Evolutionary conservation across 331 rosid genomes (phyloP), one percentile per base, ranked within the genome.

Genomic region (Saraca asoca): DNA sequence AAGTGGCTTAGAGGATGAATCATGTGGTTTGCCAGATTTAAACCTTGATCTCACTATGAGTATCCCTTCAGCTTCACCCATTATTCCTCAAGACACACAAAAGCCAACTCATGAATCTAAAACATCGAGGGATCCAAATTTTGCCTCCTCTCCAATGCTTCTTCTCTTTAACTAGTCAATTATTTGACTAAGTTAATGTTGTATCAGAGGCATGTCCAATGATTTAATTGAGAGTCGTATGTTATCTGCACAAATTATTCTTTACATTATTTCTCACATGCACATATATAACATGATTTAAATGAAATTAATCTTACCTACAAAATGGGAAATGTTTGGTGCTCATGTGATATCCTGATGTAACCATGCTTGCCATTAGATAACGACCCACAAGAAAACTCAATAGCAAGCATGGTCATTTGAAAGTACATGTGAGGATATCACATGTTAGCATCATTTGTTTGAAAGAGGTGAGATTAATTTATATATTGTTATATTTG

Each of bases 1-100:
- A 62, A 85, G 87, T 76, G 80, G 81, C 63, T 76, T 76, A 44
- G 79, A 76, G 42, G 84, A 80, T 37, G 86, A 81, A 31, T 79
- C 83, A 4, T 44, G 19, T 75, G 64, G 75, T 50, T 6, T 85
- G 35, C 86, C 86, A 1, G 96, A 88, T 78, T 75, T 88, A 52
- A 88, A 88, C 77, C 88, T 84, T 42, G 85, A 82, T 24, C 78
- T 81, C 70, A 57, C 75, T 4, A 51, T 77, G 0, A 68, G 45
- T 52, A 37, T 37, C 48, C 34, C 83, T 83, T 41, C 75, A 57
- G 7, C 16, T 4, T 18, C 69, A 9, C 43, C 12, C 16, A 13
- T 9, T 42, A 8, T 14, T 75, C 64, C 45, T 50, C 70, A 58
- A 45, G 77, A 72, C 68, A 69, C 72, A 39, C 66, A 34, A 33